phyloP scores from a whole-genome alignment of 371 early-diverging fungal genomes.

The Smittium culicis region DNA sequence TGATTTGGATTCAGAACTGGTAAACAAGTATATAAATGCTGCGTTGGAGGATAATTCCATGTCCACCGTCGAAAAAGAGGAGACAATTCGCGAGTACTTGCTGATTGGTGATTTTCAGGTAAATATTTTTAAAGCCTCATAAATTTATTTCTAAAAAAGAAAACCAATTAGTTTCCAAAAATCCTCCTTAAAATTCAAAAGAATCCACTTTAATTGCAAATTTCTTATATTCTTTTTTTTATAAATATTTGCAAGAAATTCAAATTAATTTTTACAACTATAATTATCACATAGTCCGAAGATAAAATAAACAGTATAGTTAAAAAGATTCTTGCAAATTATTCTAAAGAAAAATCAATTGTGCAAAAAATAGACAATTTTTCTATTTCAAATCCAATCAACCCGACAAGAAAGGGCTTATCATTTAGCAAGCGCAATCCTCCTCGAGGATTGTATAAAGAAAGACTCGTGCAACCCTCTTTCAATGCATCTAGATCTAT shows the following conservation, averaged over 20 bases:
- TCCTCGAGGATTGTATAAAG: not conserved
- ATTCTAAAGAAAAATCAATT: not conserved
- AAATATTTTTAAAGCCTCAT: too few species aligned
- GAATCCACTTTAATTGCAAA: too few species aligned
- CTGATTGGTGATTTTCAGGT: conserved; percentile 5
- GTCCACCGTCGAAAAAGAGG: conserved; percentile 4
- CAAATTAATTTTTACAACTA: too few species aligned
- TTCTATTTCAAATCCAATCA: not conserved
- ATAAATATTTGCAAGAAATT: too few species aligned
- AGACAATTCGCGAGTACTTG: conserved; percentile 7
- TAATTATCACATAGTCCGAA: too few species aligned
- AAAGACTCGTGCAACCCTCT: too few species aligned
- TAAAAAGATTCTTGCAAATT: not conserved
- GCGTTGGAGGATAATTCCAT: conserved; percentile 5
- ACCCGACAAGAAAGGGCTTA: not conserved
- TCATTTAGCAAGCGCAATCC: not conserved
- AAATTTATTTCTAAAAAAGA: too few species aligned
- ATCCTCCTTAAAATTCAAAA: too few species aligned
- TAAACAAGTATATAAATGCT: conserved; percentile 9
- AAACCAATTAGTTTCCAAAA: too few species aligned
- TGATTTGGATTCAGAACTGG: conserved; percentile 7
- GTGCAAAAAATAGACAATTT: not conserved
- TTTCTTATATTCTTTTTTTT: too few species aligned
- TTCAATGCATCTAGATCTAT: too few species aligned
- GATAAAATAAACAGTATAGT: conserved; percentile 4